These are phyloP conservation scores for Rhodamnia argentea DNA, from an alignment of 345 rosid genomes.

Conservation along the genomic window DNA sequence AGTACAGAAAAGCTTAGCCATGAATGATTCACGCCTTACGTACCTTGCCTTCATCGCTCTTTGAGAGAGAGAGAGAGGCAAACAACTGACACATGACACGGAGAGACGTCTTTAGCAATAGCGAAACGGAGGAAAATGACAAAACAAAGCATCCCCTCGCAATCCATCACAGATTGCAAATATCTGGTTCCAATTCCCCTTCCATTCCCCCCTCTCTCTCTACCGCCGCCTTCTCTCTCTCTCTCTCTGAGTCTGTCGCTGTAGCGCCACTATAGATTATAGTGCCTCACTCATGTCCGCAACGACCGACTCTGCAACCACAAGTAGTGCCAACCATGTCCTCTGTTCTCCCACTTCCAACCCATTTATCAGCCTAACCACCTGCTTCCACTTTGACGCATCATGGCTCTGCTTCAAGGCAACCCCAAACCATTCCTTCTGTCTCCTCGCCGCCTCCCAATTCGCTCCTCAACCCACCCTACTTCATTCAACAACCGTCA, in stretches of 20 bases:
- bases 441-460: not conserved
- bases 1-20: not conserved
- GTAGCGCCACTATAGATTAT: not conserved
- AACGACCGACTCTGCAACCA: not conserved
- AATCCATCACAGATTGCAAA: not conserved
- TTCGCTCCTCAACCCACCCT: not conserved
- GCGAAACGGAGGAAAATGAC: not conserved
- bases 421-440: not conserved
- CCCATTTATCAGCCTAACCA: not conserved
- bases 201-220: not conserved
- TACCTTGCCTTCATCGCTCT: not conserved
- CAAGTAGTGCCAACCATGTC: not conserved
- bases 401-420: not conserved
- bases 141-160: not conserved
- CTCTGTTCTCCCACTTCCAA: not conserved
- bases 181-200: not conserved
- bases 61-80: not conserved
- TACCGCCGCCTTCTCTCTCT: not conserved
- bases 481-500: not conserved
- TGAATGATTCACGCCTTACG: not conserved
- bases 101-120: not conserved
- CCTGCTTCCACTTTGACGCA: not conserved
- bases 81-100: not conserved
- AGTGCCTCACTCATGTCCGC: not conserved
- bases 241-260: too few relatives aligned